Evolutionary conservation across 306 rosid species (phyloP), one percentile per base, ranked within the genome.

Genomic region (Dryas alaskensis): DNA sequence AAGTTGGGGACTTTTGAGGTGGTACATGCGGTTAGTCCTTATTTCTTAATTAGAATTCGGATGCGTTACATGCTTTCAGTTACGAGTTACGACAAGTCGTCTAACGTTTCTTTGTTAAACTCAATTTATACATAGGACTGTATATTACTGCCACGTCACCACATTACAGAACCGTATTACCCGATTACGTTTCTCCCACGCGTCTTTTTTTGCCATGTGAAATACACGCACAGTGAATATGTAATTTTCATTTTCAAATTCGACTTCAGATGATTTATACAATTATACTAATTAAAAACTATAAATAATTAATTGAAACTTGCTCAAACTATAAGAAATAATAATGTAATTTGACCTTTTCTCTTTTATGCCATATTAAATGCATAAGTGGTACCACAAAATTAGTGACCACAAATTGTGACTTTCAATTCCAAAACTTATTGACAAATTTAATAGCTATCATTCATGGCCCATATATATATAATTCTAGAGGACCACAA

Each of bases 401-500:
- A 4, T 13, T 49, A 63, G 8, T 12, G 37, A 47, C 9, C n/a
- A 58, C 60, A 50, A 67, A 47, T 58, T 43, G 42, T 40, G 70
- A 67, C 27, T 44, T 79, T 73, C 63, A 59, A 65, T 49, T 45
- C 66, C 37, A 16, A 7, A 66, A 66, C 16, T 47, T 19, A 55
- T 42, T 58, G 73, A n/a, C 53, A 66, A 57, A 66, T 39, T 79
- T 22, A 49, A 43, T 54, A 53, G 68, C 58, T 13, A 44, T 3
- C 19, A 12, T 4, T 13, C 48, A 13, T 7, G 73, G 17, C 74
- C 63, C 54, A 49, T 46, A 16, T 47, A 17, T 43, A 42, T n/a
- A 64, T 64, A 54, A 22, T 65, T 53, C 63, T 14, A 40, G n/a
- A 58, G 87, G 87, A 78, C 89, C 87, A 79, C 86, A 70, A 31